These are phyloP conservation scores for Plasmodium relictum DNA, from an alignment of 169 alveolate genomes.

Conservation along the genomic window DNA sequence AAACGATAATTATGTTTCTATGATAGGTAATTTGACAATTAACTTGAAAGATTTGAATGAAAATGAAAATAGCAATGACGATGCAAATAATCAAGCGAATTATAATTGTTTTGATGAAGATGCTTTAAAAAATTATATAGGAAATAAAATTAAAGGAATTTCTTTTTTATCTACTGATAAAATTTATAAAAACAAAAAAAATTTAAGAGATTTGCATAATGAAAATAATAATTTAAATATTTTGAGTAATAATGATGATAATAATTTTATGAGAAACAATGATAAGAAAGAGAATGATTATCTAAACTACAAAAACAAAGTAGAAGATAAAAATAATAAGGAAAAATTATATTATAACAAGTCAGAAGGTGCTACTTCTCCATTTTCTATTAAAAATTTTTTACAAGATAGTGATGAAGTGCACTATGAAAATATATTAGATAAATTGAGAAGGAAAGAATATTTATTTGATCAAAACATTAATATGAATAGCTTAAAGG, in stretches of 20 bases:
- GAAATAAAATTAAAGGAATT: conserved; percentile 39
- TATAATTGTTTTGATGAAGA: background rate
- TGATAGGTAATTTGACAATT: conserved; percentile 50
- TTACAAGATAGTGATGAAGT: conserved; percentile 15
- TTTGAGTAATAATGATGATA: background rate
- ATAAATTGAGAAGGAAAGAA: conserved; percentile 37
- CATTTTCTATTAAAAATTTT: conserved; percentile 43
- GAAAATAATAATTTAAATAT: background rate
- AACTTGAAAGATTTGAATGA: conserved; percentile 35
- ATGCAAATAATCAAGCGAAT: background rate
- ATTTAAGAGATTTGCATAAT: background rate
- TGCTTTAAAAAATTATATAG: conserved; percentile 47
- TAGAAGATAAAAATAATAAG: background rate
- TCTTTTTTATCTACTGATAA: conserved; percentile 33
- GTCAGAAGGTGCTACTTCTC: conserved; percentile 7
- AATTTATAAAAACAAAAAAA: background rate
- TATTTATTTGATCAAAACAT: conserved; percentile 48
- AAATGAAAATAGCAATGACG: background rate
- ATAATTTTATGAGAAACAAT: background rate
- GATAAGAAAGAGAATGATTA: background rate
- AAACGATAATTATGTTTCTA: conserved; percentile 8
- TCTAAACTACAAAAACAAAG: background rate
- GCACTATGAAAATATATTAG: conserved; percentile 25
- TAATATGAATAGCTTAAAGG: conserved; percentile 38
- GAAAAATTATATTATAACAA: background rate